Evolutionary conservation across 768 basidiomycete species (phyloP).

Genomic region (Russula abietina): DNA sequence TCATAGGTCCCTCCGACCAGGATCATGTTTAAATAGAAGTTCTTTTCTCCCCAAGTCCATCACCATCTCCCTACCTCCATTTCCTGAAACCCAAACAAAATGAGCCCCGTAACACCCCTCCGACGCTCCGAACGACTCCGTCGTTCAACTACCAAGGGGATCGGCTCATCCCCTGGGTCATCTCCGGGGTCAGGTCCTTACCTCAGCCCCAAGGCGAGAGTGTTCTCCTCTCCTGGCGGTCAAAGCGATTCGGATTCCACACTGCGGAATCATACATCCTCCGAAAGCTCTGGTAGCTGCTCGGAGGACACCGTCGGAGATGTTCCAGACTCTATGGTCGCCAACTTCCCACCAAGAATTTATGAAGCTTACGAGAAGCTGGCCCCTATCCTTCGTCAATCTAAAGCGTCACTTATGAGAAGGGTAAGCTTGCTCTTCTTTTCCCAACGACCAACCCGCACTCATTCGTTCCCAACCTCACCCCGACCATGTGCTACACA

Average conservation of each 20-base stretch:
- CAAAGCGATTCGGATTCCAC: background rate
- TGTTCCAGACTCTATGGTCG: background rate
- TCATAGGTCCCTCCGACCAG: background rate
- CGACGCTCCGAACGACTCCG: background rate
- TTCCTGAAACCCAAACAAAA: background rate
- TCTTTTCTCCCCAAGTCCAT: background rate
- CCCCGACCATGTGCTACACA: background rate
- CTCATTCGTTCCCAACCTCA: background rate
- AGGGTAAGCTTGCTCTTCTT: background rate
- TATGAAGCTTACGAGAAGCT: background rate
- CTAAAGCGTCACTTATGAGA: background rate
- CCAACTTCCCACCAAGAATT: background rate
- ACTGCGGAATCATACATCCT: too few species aligned
- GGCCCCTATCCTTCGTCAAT: background rate
- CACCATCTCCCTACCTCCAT: too few species aligned
- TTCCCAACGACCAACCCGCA: background rate
- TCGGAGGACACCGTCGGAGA: background rate
- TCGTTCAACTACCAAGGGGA: background rate
- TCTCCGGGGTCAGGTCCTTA: background rate
- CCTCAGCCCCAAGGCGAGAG: background rate
- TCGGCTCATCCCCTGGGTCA: background rate
- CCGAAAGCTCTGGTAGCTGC: too few species aligned
- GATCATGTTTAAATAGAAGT: background rate
- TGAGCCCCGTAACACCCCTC: background rate
- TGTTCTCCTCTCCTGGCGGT: background rate